Conservation (phyloP, 495 filamentous ascomycete genomes). For the Wilcoxina mikolae region DNA sequence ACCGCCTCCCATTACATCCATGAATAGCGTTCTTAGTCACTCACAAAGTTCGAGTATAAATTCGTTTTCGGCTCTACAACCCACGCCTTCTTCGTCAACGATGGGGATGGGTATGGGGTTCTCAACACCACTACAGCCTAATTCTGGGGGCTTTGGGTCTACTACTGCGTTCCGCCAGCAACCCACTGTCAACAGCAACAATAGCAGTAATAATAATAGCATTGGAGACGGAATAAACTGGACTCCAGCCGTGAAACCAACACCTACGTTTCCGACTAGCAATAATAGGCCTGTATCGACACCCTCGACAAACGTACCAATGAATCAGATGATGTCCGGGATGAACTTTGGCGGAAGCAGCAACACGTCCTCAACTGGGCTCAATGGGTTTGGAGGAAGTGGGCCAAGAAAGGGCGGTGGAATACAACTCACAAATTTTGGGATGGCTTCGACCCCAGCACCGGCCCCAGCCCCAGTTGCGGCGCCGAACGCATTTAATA, state of each 20-base stretch:
- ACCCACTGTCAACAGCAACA: background rate
- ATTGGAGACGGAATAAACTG: conserved; percentile 12
- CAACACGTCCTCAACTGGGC: background rate
- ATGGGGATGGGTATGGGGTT: too few relatives aligned
- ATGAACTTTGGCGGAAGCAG: background rate
- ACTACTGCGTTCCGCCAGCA: conserved; percentile 13
- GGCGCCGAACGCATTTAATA: background rate
- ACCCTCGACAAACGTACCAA: background rate
- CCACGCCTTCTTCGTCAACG: background rate
- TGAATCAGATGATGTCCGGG: background rate
- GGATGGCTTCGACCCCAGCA: conserved; percentile 13
- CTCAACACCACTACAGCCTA: conserved; percentile 13
- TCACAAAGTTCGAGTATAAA: background rate
- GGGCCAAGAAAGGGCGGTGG: conserved; percentile 1
- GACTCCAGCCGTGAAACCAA: conserved; percentile 11
- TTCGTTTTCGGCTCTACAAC: background rate
- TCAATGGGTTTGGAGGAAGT: background rate
- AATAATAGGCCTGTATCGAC: background rate
- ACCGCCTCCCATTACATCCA: conserved; percentile 10
- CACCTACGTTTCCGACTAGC: background rate
- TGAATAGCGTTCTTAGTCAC: background rate
- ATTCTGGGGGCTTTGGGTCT: conserved; percentile 11
- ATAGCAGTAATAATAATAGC: background rate
- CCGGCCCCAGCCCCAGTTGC: conserved; percentile 5
- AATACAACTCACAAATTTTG: background rate